Conservation (phyloP, 768 basidiomycete genomes). For the Daedaleopsis nitida region DNA sequence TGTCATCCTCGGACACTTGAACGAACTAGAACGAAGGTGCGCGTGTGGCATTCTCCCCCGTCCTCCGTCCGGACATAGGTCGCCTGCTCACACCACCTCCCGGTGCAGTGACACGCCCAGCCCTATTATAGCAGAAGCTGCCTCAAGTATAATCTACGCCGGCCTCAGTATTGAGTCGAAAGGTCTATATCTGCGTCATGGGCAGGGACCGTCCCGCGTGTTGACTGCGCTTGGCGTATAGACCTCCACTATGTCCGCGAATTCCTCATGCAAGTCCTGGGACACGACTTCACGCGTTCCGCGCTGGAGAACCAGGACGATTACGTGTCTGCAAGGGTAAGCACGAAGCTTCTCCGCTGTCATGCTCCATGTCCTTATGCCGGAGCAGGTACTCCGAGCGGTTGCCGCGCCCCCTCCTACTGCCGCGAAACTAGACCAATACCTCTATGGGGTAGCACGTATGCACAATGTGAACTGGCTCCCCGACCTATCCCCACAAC, state of each 20-base stretch:
- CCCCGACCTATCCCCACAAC: slow-evolving; percentile 60
- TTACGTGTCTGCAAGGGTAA: slow-evolving; percentile 55
- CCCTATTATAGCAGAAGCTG: slow-evolving; percentile 62
- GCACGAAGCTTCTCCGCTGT: slow-evolving; percentile 6
- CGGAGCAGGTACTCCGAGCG: slow-evolving; percentile 49
- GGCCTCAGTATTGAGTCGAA: slow-evolving; percentile 56
- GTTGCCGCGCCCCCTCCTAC: slow-evolving; percentile 56
- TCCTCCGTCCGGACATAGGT: neutral
- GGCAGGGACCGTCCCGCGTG: slow-evolving; percentile 1
- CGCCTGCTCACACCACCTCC: neutral
- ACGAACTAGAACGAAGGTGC: slow-evolving; percentile 55
- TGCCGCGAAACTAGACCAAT: slow-evolving; percentile 56
- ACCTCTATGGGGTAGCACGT: slow-evolving; percentile 54
- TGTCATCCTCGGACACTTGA: slow-evolving; percentile 57
- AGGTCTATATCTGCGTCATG: slow-evolving; percentile 42
- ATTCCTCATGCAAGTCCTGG: slow-evolving; percentile 56
- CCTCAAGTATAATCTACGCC: slow-evolving; percentile 66
- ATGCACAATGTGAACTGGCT: slow-evolving; percentile 59
- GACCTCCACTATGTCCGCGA: slow-evolving; percentile 61
- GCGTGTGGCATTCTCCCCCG: slow-evolving; percentile 19
- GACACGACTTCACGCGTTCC: slow-evolving; percentile 57
- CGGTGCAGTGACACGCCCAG: slow-evolving; percentile 43
- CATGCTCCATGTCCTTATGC: neutral
- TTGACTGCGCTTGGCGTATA: slow-evolving; percentile 28
- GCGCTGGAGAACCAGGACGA: slow-evolving; percentile 51